These are phyloP conservation scores for Beta macrorhiza DNA, from an alignment of 179 eudicot genomes.

Conservation along the genomic window DNA sequence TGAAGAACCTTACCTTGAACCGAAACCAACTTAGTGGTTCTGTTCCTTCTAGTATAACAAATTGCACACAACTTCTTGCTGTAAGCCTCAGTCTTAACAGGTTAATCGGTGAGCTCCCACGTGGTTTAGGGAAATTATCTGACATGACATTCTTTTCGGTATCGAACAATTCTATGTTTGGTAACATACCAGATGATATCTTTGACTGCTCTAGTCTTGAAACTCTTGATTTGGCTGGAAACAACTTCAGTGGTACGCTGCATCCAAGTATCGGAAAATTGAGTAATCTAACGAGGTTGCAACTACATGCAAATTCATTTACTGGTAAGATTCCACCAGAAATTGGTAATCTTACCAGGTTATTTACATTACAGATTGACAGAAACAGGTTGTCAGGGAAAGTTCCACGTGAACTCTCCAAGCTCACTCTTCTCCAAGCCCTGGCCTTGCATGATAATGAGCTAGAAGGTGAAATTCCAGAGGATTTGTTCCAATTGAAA, in stretches of 20 bases:
- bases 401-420: constrained; percentile 62
- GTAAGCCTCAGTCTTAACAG: constrained; percentile 40
- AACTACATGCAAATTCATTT: constrained; percentile 44
- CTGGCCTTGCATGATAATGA: constrained; percentile 46
- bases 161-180: constrained; percentile 50
- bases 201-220: constrained; percentile 58
- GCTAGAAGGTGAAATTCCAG: constrained; percentile 66
- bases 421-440: constrained; percentile 62
- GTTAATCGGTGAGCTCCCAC: constrained; percentile 61
- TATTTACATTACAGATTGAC: constrained; percentile 40
- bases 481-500: constrained; percentile 51
- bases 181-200: constrained; percentile 70
- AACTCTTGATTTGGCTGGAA: constrained; percentile 38
- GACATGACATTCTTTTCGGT: constrained; percentile 60
- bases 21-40: constrained; percentile 58
- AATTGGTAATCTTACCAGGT: constrained; percentile 57
- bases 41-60: constrained; percentile 60
- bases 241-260: constrained; percentile 55
- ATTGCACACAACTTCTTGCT: constrained; percentile 55
- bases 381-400: constrained; percentile 57
- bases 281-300: constrained; percentile 44
- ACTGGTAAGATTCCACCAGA: constrained; percentile 60
- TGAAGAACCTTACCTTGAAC: constrained; percentile 47
- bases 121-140: constrained; percentile 50
- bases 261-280: constrained; percentile 54